Conservation (phyloP, 768 basidiomycete species). For the Mycena rosella region DNA sequence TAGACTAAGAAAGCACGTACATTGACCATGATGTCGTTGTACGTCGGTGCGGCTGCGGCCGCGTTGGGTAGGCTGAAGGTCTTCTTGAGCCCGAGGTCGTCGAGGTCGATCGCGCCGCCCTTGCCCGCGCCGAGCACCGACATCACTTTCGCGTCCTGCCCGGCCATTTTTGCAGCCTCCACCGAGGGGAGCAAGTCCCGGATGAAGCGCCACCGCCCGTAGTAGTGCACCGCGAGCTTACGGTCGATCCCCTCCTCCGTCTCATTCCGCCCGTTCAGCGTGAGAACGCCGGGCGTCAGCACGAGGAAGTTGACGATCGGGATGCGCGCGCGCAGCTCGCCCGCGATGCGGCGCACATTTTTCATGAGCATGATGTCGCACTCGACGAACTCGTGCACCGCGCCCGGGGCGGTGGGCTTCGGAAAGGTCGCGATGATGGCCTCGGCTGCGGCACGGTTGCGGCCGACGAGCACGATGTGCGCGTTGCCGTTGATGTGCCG, state of each 20-base stretch:
- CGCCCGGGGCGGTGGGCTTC: slow-evolving; percentile 40
- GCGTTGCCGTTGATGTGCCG: slow-evolving; percentile 62
- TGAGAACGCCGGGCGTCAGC: slow-evolving; percentile 58
- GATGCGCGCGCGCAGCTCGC: slow-evolving; percentile 46
- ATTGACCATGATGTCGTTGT: slow-evolving; percentile 67
- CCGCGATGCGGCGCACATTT: slow-evolving; percentile 55
- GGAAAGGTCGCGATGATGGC: slow-evolving; percentile 58
- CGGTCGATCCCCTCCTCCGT: slow-evolving; percentile 62
- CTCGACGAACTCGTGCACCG: slow-evolving; percentile 59
- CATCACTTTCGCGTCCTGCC: slow-evolving; percentile 64
- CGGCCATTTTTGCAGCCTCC: slow-evolving; percentile 56
- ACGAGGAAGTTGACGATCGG: slow-evolving; percentile 68
- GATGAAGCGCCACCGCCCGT: slow-evolving; percentile 64
- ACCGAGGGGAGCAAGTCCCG: slow-evolving; percentile 59
- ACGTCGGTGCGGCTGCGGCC: slow-evolving; percentile 52
- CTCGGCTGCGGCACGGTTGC: slow-evolving; percentile 63
- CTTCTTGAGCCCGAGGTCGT: slow-evolving; percentile 67
- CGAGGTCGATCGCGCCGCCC: slow-evolving; percentile 53
- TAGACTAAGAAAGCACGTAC: slow-evolving; percentile 40
- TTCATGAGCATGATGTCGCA: slow-evolving; percentile 66
- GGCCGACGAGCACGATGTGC: slow-evolving; percentile 66
- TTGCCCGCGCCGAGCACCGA: slow-evolving; percentile 53
- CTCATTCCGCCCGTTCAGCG: slow-evolving; percentile 52
- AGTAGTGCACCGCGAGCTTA: slow-evolving; percentile 62
- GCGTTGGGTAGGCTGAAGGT: slow-evolving; percentile 51